phyloP scores from a whole-genome alignment of 306 rosid genomes.

The Pyrus betulifolia region DNA sequence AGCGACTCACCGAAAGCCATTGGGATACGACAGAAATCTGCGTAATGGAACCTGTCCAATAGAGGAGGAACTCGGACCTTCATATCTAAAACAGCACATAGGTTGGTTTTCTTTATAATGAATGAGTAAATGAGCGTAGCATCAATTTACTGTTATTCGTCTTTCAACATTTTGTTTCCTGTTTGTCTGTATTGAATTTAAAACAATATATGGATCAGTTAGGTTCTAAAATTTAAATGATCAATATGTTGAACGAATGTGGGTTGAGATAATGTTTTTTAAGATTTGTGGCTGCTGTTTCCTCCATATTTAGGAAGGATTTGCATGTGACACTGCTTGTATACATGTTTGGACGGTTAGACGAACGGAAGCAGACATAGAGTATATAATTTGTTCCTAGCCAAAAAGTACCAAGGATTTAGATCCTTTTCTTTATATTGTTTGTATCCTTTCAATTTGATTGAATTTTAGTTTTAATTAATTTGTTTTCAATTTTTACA shows the following conservation, averaged over 20 bases:
- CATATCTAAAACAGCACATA: slow-evolving; percentile 40
- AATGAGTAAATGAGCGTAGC: too few species aligned
- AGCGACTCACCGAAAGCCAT: slow-evolving; percentile 12
- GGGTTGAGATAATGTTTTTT: background rate
- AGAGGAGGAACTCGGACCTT: slow-evolving; percentile 15
- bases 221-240: background rate
- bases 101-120: slow-evolving; percentile 43
- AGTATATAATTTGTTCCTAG: background rate
- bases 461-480: background rate
- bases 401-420: background rate
- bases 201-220: background rate
- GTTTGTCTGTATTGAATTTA: background rate
- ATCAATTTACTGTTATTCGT: background rate
- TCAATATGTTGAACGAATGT: background rate
- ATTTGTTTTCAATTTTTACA: slow-evolving; percentile 29
- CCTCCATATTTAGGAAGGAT: background rate
- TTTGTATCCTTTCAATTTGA: background rate
- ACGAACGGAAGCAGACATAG: background rate
- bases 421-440: background rate
- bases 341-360: background rate
- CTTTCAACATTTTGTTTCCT: background rate
- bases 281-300: background rate
- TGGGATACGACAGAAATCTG: slow-evolving; percentile 16
- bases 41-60: slow-evolving; percentile 22
- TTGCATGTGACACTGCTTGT: background rate